These are phyloP conservation scores for Aspergillus coremiiformis DNA, from an alignment of 495 filamentous ascomycete species.

Conservation along the genomic window DNA sequence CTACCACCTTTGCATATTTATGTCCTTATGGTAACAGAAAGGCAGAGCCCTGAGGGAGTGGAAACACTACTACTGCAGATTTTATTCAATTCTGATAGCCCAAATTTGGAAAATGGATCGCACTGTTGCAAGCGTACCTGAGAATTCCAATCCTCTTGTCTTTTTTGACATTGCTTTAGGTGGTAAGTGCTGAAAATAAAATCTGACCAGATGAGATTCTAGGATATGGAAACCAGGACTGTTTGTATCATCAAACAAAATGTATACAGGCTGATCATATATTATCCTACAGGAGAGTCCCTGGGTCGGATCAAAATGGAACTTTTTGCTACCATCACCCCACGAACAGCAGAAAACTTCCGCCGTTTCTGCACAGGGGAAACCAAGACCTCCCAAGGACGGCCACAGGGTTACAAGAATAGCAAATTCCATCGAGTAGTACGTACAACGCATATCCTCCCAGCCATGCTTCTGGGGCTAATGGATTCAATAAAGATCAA, in stretches of 20 bases:
- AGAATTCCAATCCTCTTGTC: conserved; percentile 52
- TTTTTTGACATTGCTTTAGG: conserved; percentile 93
- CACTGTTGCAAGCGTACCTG: background rate
- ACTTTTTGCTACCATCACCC: conserved; percentile 77
- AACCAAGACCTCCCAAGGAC: conserved; percentile 69
- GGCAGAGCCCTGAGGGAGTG: too few relatives aligned
- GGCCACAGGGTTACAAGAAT: conserved; percentile 87
- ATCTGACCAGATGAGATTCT: background rate
- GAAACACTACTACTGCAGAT: background rate
- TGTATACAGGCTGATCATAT: background rate
- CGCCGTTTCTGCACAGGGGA: conserved; percentile 96
- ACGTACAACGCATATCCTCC: conserved; percentile 29
- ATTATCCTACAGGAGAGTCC: conserved; percentile 58
- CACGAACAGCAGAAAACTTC: conserved; percentile 93
- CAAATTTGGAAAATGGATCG: conserved; percentile 1
- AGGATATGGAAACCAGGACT: background rate
- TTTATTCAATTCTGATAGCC: background rate
- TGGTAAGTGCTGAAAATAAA: conserved; percentile 48
- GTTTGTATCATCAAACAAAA: background rate
- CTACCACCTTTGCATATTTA: too few relatives aligned
- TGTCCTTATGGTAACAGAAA: too few relatives aligned
- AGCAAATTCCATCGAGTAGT: conserved; percentile 93
- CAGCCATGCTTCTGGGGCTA: background rate
- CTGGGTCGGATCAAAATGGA: conserved; percentile 92
- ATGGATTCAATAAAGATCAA: conserved; percentile 58